Evolutionary conservation across 73 alveolate genomes (phyloP).

Genomic region (Paramecium pentaurelia): DNA sequence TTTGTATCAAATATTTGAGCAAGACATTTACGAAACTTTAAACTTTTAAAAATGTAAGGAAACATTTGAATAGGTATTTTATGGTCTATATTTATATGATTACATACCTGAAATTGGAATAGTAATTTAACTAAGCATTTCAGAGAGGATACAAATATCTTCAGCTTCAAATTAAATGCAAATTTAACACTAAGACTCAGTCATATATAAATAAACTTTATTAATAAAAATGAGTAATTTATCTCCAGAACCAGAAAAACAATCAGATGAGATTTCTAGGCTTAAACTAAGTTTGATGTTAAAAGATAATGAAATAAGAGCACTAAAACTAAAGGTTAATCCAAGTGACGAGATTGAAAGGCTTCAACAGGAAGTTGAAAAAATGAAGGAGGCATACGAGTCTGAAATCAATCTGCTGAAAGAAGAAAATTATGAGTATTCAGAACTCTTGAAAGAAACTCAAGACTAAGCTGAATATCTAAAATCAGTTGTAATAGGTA

Average conservation of each 20-base stretch:
- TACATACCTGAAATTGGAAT: background rate
- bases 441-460: background rate
- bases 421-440: slow-evolving; percentile 8
- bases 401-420: background rate
- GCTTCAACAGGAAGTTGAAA: background rate
- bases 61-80: background rate
- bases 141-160: slow-evolving; percentile 30
- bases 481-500: background rate
- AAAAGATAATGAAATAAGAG: slow-evolving; percentile 45
- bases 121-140: background rate
- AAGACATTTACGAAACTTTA: background rate
- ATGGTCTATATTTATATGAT: background rate
- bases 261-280: background rate
- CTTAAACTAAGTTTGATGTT: background rate
- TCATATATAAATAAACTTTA: slow-evolving; percentile 25
- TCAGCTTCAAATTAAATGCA: slow-evolving; percentile 21
- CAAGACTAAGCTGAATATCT: slow-evolving; percentile 35
- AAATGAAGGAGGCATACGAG: background rate
- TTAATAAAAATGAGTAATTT: slow-evolving; percentile 3
- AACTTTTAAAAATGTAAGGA: background rate
- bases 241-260: slow-evolving; percentile 19
- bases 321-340: background rate
- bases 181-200: slow-evolving; percentile 32
- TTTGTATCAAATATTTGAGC: slow-evolving; percentile 27
- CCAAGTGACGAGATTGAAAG: slow-evolving; percentile 39